Percentiles rank a stretch among this genome's conserved stretches.
These are phyloP conservation scores for Boletus edulis DNA, from an alignment of 768 basidiomycete genomes.

Conservation along the genomic window DNA sequence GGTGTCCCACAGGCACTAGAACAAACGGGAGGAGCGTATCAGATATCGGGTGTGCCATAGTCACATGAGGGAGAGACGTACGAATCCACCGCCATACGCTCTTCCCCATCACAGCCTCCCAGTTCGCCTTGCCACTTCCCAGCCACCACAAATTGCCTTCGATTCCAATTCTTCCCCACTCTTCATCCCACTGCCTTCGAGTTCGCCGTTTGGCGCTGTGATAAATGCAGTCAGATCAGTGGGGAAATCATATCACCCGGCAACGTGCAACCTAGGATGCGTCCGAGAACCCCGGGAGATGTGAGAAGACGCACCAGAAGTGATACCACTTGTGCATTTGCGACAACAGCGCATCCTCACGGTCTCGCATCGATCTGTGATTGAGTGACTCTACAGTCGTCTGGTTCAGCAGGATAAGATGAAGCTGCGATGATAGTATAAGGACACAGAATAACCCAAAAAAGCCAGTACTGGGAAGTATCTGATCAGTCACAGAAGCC, in stretches of 20 bases:
- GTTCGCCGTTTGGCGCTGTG: conserved; percentile 51
- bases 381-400: conserved; percentile 81
- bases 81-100: conserved; percentile 72
- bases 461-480: conserved; percentile 51
- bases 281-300: neutral
- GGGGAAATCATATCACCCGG: neutral
- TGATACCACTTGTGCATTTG: conserved; percentile 55
- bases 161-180: conserved; percentile 73
- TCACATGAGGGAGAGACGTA: conserved; percentile 41
- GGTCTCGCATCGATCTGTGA: conserved; percentile 57
- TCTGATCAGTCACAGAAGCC: conserved; percentile 5
- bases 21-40: conserved; percentile 5
- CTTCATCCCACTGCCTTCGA: conserved; percentile 59
- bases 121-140: conserved; percentile 58
- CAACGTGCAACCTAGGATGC: neutral
- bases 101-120: conserved; percentile 82
- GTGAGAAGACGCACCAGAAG: conserved; percentile 42
- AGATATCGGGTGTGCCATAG: neutral
- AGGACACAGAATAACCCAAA: conserved; percentile 69
- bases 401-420: conserved; percentile 58
- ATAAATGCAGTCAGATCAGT: neutral
- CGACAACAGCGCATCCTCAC: conserved; percentile 52
- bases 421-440: conserved; percentile 57
- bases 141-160: conserved; percentile 91
- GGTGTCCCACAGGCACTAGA: conserved; percentile 51